A percentile compares a stretch with the other conserved stretches of the same genome.
Conservation (phyloP, 495 filamentous ascomycete species). For the Tricharina praecox region DNA sequence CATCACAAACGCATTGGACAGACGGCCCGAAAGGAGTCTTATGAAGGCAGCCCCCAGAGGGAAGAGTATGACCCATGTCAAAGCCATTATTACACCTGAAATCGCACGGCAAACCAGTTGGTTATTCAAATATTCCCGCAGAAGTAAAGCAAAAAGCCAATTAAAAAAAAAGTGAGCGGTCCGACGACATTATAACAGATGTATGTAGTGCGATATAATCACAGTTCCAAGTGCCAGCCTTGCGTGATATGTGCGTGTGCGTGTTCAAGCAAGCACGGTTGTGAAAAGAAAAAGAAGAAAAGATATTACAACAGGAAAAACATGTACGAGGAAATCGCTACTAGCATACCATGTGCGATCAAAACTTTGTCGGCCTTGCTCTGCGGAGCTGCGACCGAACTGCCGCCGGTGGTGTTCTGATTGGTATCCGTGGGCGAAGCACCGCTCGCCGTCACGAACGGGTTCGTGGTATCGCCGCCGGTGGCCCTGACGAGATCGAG, state of each 20-base stretch:
- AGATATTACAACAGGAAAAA: slow-evolving; percentile 10
- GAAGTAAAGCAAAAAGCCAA: no score
- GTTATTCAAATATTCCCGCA: slow-evolving; percentile 6
- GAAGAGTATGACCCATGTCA: slow-evolving; percentile 40
- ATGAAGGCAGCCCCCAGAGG: slow-evolving; percentile 42
- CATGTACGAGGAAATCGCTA: slow-evolving; percentile 2
- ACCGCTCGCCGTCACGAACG: slow-evolving; percentile 32
- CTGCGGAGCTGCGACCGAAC: slow-evolving; percentile 6
- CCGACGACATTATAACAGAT: no score
- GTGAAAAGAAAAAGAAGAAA: no score
- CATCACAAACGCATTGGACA: slow-evolving; percentile 28
- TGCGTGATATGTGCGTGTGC: no score
- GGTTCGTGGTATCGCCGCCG: slow-evolving; percentile 39
- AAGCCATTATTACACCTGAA: slow-evolving; percentile 37
- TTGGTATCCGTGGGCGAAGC: slow-evolving; percentile 12
- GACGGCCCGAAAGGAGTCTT: slow-evolving; percentile 34
- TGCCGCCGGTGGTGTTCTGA: slow-evolving; percentile 12
- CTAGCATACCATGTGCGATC: slow-evolving; percentile 25
- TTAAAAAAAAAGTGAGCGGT: neutral
- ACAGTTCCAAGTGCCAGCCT: no score
- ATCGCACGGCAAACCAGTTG: neutral
- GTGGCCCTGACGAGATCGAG: slow-evolving; percentile 41
- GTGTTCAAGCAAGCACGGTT: no score
- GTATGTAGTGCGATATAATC: no score
- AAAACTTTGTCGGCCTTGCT: slow-evolving; percentile 23